Evolutionary conservation across 306 rosid genomes (phyloP).

Genomic region (Phaseolus lunatus): DNA sequence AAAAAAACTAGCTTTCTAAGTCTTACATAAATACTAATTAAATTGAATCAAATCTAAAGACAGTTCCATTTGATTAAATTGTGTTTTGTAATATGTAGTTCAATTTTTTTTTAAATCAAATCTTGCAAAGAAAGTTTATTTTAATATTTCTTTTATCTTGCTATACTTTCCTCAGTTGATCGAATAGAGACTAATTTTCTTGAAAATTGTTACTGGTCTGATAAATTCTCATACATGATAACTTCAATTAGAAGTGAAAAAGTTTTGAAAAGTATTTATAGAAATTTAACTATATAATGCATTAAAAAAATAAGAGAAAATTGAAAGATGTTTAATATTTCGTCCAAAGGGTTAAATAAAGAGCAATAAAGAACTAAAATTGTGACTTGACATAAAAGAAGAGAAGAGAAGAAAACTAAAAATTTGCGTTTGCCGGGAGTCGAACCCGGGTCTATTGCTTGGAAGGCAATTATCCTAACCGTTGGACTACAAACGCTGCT

Average conservation of each 20-base stretch:
- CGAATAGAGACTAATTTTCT: too few species aligned
- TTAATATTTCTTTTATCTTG: background rate
- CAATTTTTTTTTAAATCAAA: background rate
- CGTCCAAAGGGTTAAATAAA: background rate
- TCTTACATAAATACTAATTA: too few species aligned
- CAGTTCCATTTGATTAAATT: too few species aligned
- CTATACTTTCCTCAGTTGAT: too few species aligned
- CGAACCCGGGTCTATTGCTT: slow-evolving; percentile 72
- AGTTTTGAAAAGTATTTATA: background rate
- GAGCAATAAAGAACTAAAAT: background rate
- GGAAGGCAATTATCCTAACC: slow-evolving; percentile 77
- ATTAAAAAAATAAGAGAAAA: background rate
- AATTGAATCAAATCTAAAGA: background rate
- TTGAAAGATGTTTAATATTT: background rate
- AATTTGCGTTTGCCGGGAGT: slow-evolving; percentile 59
- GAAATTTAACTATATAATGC: background rate
- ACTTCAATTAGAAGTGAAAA: background rate
- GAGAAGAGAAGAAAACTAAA: too few species aligned
- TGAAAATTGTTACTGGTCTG: too few species aligned
- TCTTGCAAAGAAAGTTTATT: background rate
- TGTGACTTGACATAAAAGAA: too few species aligned
- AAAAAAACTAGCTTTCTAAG: too few species aligned
- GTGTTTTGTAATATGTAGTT: too few species aligned
- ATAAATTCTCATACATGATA: too few species aligned
- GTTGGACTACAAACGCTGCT: slow-evolving; percentile 61